Base-by-base conservation (phyloP, 2,329 filamentous ascomycete species). In the Scedosporium apiospermum region DNA sequence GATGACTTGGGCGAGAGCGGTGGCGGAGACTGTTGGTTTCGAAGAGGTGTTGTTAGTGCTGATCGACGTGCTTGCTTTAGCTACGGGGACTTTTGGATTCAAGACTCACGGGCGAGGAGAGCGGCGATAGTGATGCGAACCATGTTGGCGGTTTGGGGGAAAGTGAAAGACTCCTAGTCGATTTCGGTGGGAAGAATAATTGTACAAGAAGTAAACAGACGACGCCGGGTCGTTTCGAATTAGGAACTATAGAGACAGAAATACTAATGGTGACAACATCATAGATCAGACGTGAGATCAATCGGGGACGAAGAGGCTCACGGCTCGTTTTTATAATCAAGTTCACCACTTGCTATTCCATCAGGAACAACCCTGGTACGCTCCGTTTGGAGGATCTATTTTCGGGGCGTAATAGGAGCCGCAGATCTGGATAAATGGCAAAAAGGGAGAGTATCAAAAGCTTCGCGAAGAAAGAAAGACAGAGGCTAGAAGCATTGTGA, bases 121-220 rank as follows among this genome's bases (percentile, higher is more conserved):
- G 69, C 61, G 63, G 66, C 63, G 51, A 68, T 51, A 49, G 67
- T 63, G 61, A 71, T 63, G 65, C 65, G 69, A 62, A 71, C 67
- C 67, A 70, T 71, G 58, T 65, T 66, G 44, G 58, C 23, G 23
- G 44, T 51, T 49, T 51, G 9, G 7, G 9, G 6, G 26, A 53
- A 53, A 27, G 42, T 26, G 57, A 59, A 59, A 51, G 58, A 60
- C 42, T n/a, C 42, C 58, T 60, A 23, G 58, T 60, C 58, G 14
- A 21, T 44, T 53, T n/a, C 4, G 18, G n/a, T n/a, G n/a, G 27
- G 44, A 63, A 46, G 38, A 59, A 60, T 60, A 49, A 51, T 26
- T 23, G 62, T 61, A 42, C 18, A 18, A 21, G 34, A 63, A 62
- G 53, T 10, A 53, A 61, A 62, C 23, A 58, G 63, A 55, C 64